Evolutionary conservation across 192 early-diverging fungal species (phyloP).

Genomic region (Pilobolus umbonatus): DNA sequence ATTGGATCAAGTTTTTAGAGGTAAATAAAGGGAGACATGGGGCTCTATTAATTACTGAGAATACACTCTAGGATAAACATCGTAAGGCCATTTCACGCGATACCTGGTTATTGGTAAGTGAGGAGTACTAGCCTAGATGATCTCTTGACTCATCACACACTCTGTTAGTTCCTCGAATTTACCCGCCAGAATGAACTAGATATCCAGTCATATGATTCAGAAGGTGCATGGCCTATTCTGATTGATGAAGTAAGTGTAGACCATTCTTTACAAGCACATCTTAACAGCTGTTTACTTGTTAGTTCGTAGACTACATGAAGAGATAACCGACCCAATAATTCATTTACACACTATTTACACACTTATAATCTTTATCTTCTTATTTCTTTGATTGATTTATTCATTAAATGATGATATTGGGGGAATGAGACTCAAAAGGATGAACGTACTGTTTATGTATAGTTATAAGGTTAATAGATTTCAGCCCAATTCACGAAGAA

Average conservation of each 20-base stretch:
- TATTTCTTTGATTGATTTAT: background rate
- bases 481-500: slow-evolving; percentile 90
- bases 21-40: slow-evolving; percentile 34
- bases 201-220: slow-evolving; percentile 67
- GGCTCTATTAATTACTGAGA: too few species aligned
- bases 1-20: slow-evolving; percentile 66
- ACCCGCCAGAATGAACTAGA: slow-evolving; percentile 53
- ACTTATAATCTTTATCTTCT: background rate
- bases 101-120: slow-evolving; percentile 74
- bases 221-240: slow-evolving; percentile 81
- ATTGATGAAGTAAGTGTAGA: slow-evolving; percentile 60
- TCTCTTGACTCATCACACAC: background rate
- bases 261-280: background rate
- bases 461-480: too few species aligned
- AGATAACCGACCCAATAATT: background rate
- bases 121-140: background rate
- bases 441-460: too few species aligned
- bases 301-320: slow-evolving; percentile 27
- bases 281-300: background rate
- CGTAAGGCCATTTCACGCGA: slow-evolving; percentile 75
- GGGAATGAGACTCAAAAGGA: background rate
- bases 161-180: slow-evolving; percentile 69
- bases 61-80: slow-evolving; percentile 55
- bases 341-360: background rate
- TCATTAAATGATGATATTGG: background rate